Evolutionary conservation across 2,329 filamentous ascomycete genomes (phyloP).

Genomic region (Exophiala mesophila): DNA sequence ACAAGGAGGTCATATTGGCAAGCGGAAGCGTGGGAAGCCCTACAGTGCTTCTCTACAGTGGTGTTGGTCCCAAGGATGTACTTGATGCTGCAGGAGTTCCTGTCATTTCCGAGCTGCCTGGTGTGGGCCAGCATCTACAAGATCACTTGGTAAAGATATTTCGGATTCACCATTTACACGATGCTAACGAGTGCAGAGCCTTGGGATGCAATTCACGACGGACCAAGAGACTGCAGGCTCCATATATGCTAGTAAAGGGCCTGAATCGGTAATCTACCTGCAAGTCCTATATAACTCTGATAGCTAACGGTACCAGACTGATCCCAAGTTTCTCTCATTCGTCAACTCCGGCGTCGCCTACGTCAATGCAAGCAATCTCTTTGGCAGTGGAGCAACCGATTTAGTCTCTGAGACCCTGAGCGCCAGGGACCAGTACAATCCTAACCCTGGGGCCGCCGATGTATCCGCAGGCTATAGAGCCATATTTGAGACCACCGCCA

Average conservation of each 20-base stretch:
- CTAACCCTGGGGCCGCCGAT: slow-evolving; percentile 9
- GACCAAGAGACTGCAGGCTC: slow-evolving; percentile 30
- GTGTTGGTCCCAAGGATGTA: slow-evolving; percentile 55
- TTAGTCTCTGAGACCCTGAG: slow-evolving; percentile 11
- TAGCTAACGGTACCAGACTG: slow-evolving; percentile 11
- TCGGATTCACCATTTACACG: too few relatives aligned
- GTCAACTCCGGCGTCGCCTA: slow-evolving; percentile 22
- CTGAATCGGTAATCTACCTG: slow-evolving; percentile 28
- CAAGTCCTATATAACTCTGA: slow-evolving; percentile 11
- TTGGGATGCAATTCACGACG: slow-evolving; percentile 30
- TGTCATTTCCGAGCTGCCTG: slow-evolving; percentile 52
- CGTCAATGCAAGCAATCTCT: slow-evolving; percentile 19
- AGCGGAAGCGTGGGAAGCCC: slow-evolving; percentile 59
- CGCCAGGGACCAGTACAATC: slow-evolving; percentile 9
- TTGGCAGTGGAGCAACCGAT: slow-evolving; percentile 17
- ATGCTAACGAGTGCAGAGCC: slow-evolving; percentile 27
- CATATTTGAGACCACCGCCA: slow-evolving; percentile 21
- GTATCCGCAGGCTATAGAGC: slow-evolving; percentile 25
- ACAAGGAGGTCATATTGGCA: slow-evolving; percentile 44
- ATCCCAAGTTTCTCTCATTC: slow-evolving; percentile 24
- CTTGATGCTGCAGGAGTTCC: slow-evolving; percentile 52
- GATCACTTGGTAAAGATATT: slow-evolving; percentile 56
- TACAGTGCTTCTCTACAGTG: slow-evolving; percentile 60
- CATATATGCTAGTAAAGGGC: slow-evolving; percentile 28
- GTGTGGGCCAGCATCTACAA: slow-evolving; percentile 61